These are phyloP conservation scores for Xylariomycetidae sp. DNA, from an alignment of 2,329 filamentous ascomycete species.

Conservation along the genomic window DNA sequence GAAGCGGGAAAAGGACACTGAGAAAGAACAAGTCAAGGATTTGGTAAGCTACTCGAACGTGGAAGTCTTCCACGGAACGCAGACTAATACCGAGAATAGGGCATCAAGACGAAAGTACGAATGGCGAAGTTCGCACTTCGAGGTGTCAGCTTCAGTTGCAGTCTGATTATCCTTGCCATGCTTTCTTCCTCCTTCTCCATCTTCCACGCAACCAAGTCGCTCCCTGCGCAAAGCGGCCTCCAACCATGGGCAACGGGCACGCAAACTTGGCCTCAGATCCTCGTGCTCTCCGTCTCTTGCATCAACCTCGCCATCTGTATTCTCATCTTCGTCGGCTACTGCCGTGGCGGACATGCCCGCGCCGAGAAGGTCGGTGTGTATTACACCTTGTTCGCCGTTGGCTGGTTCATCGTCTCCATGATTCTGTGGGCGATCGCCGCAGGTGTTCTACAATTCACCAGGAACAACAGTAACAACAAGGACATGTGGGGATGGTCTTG, in stretches of 20 bases:
- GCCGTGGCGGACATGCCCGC: constrained; percentile 77
- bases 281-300: constrained; percentile 73
- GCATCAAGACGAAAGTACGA: constrained; percentile 85
- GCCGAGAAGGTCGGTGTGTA: constrained; percentile 93
- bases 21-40: constrained; percentile 83
- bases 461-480: constrained; percentile 67
- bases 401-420: constrained; percentile 90
- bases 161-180: constrained; percentile 89
- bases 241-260: constrained; percentile 80
- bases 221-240: constrained; percentile 73
- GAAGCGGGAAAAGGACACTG: constrained; percentile 74
- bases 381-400: constrained; percentile 90
- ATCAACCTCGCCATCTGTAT: constrained; percentile 78
- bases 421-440: constrained; percentile 89
- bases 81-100: constrained; percentile 50
- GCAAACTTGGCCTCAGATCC: constrained; percentile 82
- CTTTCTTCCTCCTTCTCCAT: constrained; percentile 83
- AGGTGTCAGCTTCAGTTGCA: constrained; percentile 94
- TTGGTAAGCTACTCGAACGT: constrained; percentile 55
- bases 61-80: constrained; percentile 17
- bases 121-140: constrained; percentile 94
- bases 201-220: constrained; percentile 78
- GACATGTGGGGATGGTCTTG: constrained; percentile 99
- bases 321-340: constrained; percentile 79
- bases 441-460: constrained; percentile 74